Base-by-base conservation (phyloP, 345 rosid species). In the Salix viminalis region DNA sequence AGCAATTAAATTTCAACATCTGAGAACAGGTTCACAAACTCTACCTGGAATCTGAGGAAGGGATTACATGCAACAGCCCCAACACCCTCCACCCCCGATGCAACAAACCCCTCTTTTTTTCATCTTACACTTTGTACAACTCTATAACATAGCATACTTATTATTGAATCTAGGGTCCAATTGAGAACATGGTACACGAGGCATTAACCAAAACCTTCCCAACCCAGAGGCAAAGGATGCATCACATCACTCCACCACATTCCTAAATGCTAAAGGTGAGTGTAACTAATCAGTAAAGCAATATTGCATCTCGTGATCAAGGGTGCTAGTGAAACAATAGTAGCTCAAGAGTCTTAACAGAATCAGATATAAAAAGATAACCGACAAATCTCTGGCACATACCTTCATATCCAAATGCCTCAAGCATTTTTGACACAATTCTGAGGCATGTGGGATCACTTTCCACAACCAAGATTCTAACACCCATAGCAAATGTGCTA, bases 391-490 rank as follows among this genome's bases (percentile, higher is more conserved):
- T 71, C 39, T 39, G 15, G 66, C 65, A 71, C 21, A 8, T 77
- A 89, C 94, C 90, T 78, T 52, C 69, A 80, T 88, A 85, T 66
- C 91, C 88, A 67, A 41, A 61, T 44, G 34, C 28, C 13, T 23
- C 70, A 34, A 90, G 89, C 88, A 82, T 89, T 70, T 70, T 77
- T 11, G 88, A 80, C 52, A 77, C 73, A 73, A 85, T 68, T 48
- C 79, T 65, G 50, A 90, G 85, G 74, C 82, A 62, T 15, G 82
- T 81, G 1, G 83, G 78, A 83, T 89, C 84, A 71, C 71, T 67
- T 9, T 89, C 89, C 69, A 86, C 76, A 1, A 87, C 84, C 80
- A 88, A 78, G 61, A 90, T 41, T 19, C 78, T 74, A 65, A 80
- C 13, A 71, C 80, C 71, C 16, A 4, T 19, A 6, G 28, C 34